Evolutionary conservation across 1,284 basidiomycete species (phyloP), one percentile per base, ranked within the genome.

Genomic region (Moesziomyces antarcticus): DNA sequence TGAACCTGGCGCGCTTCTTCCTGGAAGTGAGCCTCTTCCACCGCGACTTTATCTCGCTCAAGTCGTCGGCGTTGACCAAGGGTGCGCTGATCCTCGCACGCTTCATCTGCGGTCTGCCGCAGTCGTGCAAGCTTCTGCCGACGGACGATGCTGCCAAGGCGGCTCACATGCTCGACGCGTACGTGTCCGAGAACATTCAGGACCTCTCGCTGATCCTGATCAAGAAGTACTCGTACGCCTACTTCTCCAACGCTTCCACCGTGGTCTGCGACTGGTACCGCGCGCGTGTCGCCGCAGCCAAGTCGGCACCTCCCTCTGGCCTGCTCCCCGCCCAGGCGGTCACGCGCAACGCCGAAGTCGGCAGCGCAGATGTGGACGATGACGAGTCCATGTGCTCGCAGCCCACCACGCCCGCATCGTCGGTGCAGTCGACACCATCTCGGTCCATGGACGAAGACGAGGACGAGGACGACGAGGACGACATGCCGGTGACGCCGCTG

Each of bases 21-120:
- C 97, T 99, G 93, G 97, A 99, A 86, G 92, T 96, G 78, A 97
- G 95, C 42, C 89, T 99, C 50, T 99, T 97, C 88, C 92, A 97
- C 85, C 91, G 93, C 73, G 94, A 97, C 84, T 99, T 97, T 85
- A 88, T 97, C 85, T 90, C 91, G 77, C 91, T 91, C 80, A 87
- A 90, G 18, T 91, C 96, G 0, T 96, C 93, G 1, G 88, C 91
- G 35, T 91, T 98, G 78, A 95, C 97, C 21, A 87, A 90, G 22
- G 97, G 92, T 52, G 90, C 94, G 18, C 87, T 99, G 73, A 91
- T 93, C 14, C 89, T 99, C 37, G 93, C 96, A 4, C 91, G 94
- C 45, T 92, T 89, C 86, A 89, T 97, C 55, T 92, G 57, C 51
- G 75, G 71, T 13, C 49, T 62, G 24, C 60, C 72, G 3, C 66